A percentile compares a stretch with the other conserved stretches of the same genome.
phyloP scores from a whole-genome alignment of 1,284 basidiomycete species.

The Papiliotrema flavescens region DNA sequence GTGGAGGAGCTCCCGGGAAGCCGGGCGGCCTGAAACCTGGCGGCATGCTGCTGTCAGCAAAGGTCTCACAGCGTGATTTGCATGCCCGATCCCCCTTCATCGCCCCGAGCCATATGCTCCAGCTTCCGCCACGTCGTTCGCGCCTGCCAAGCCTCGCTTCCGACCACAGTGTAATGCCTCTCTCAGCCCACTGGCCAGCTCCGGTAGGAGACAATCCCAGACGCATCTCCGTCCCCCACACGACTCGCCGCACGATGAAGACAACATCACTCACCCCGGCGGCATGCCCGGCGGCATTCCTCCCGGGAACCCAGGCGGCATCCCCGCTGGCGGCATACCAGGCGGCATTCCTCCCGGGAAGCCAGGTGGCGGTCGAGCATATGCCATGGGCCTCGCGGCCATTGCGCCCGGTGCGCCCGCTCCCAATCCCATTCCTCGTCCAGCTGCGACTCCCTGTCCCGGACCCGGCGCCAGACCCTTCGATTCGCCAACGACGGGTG shows the following conservation, averaged over 20 bases:
- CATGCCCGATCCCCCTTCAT: too few species aligned
- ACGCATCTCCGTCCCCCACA: too few species aligned
- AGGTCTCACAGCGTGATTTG: too few species aligned
- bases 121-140: too few species aligned
- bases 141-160: too few species aligned
- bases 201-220: too few species aligned
- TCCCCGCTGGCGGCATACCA: conserved; percentile 54
- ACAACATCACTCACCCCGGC: conserved; percentile 25
- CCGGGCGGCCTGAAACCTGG: conserved; percentile 80
- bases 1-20: conserved; percentile 58
- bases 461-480: conserved; percentile 69
- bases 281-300: conserved; percentile 40
- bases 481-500: conserved; percentile 90
- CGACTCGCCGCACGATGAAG: background rate
- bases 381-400: conserved; percentile 77
- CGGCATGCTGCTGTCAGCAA: conserved; percentile 49
- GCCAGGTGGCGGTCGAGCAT: conserved; percentile 56
- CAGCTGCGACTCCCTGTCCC: conserved; percentile 90
- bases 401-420: conserved; percentile 57
- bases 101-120: too few species aligned
- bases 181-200: too few species aligned
- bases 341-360: conserved; percentile 67
- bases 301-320: conserved; percentile 48
- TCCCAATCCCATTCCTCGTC: conserved; percentile 97
- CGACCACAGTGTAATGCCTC: too few species aligned